Conservation (phyloP, 2,329 filamentous ascomycete genomes). For the Pseudocercospora pini-densiflorae region DNA sequence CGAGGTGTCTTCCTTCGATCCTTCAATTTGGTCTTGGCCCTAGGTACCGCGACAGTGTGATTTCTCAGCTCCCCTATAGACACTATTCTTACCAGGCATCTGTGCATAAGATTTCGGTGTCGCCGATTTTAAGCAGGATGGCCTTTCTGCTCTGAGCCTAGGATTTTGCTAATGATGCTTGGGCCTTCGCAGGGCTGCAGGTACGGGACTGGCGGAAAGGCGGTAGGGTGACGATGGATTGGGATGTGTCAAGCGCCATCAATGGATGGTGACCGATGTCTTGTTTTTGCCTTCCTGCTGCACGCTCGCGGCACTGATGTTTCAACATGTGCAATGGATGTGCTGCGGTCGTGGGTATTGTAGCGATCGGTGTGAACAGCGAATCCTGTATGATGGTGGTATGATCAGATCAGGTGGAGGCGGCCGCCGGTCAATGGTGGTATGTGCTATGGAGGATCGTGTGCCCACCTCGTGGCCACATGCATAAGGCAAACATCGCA, state of each 20-base stretch:
- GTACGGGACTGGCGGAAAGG: neutral
- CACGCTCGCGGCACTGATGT: too few relatives aligned
- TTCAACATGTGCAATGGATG: too few relatives aligned
- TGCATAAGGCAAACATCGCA: too few relatives aligned
- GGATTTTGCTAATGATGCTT: neutral
- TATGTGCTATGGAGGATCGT: too few relatives aligned
- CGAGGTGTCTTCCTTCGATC: neutral
- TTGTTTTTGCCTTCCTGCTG: too few relatives aligned
- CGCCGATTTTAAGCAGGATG: neutral
- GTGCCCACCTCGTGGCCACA: too few relatives aligned
- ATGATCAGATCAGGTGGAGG: too few relatives aligned
- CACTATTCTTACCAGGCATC: neutral
- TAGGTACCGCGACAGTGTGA: neutral
- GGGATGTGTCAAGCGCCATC: neutral
- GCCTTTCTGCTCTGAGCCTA: neutral
- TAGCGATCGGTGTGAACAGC: too few relatives aligned
- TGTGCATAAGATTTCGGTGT: conserved; percentile 3
- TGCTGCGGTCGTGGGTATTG: too few relatives aligned
- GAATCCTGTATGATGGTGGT: too few relatives aligned
- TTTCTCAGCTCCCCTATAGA: neutral
- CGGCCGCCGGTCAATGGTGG: too few relatives aligned
- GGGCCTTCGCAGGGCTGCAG: neutral
- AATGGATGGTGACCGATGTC: too few relatives aligned
- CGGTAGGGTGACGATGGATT: neutral
- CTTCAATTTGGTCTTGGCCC: neutral